A percentile compares a stretch with the other conserved stretches of the same genome.
Evolutionary conservation across 2,329 filamentous ascomycete genomes (phyloP).

Genomic region (Neonectria magnoliae): DNA sequence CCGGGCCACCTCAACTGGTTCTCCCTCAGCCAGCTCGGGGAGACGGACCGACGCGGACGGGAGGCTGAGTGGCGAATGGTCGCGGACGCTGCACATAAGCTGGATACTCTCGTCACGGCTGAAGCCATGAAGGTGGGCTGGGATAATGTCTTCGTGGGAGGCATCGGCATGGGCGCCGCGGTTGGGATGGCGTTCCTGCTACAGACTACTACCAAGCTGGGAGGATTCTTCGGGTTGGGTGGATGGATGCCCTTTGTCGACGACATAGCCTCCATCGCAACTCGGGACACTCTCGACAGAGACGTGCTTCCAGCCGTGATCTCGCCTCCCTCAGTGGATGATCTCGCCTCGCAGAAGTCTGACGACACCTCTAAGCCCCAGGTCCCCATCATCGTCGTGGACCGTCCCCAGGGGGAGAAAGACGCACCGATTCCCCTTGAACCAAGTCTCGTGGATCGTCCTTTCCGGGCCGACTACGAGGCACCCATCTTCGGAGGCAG

Average conservation of each 20-base stretch:
- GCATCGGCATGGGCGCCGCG: conserved; percentile 15
- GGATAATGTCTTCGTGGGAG: conserved; percentile 19
- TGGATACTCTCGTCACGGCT: conserved; percentile 1
- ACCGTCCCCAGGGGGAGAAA: not conserved
- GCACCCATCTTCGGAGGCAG: not conserved
- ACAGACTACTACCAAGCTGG: not conserved
- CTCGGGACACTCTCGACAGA: not conserved
- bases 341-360: not conserved
- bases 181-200: conserved; percentile 13
- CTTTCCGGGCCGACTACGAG: not conserved
- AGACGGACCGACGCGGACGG: not conserved
- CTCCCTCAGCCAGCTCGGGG: not conserved
- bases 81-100: not conserved
- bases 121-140: conserved; percentile 2
- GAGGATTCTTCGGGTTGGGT: conserved; percentile 21
- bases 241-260: conserved; percentile 16
- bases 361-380: not conserved
- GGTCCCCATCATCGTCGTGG: not conserved
- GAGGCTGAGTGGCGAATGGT: not conserved
- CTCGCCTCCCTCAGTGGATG: not conserved
- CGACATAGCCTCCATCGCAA: conserved; percentile 10
- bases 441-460: not conserved
- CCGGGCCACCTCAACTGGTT: conserved; percentile 4
- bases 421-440: not conserved
- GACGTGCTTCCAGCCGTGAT: not conserved